These are phyloP conservation scores for Earliella scabrosa DNA, from an alignment of 1,284 basidiomycete genomes.

Conservation along the genomic window DNA sequence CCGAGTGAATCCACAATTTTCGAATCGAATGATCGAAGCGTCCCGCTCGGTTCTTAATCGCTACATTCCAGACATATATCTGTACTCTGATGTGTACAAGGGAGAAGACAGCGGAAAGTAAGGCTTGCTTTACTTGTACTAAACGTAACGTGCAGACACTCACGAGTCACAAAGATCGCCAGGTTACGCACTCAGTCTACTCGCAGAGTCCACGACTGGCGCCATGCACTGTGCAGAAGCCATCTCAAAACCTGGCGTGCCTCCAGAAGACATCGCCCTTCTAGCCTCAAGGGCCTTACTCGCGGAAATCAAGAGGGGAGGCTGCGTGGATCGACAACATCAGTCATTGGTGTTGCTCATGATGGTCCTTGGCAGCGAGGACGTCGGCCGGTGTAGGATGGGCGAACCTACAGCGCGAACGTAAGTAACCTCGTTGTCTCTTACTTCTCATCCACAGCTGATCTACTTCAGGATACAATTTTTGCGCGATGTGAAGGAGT, in stretches of 20 bases:
- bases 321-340: slow-evolving; percentile 91
- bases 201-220: slow-evolving; percentile 93
- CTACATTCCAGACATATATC: slow-evolving; percentile 97
- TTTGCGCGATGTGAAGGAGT: slow-evolving; percentile 80
- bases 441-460: slow-evolving; percentile 2
- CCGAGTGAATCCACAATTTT: slow-evolving; percentile 95
- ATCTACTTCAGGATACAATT: slow-evolving; percentile 77
- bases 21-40: slow-evolving; percentile 96
- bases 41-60: slow-evolving; percentile 92
- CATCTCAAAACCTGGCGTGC: slow-evolving; percentile 74
- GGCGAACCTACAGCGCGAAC: slow-evolving; percentile 81
- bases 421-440: slow-evolving; percentile 51
- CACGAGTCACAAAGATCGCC: slow-evolving; percentile 70
- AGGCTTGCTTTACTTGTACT: slow-evolving; percentile 35
- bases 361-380: slow-evolving; percentile 96
- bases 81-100: slow-evolving; percentile 98
- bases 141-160: neutral
- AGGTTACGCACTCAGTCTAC: slow-evolving; percentile 90
- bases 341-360: slow-evolving; percentile 88
- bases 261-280: slow-evolving; percentile 93
- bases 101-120: slow-evolving; percentile 96
- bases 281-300: slow-evolving; percentile 81
- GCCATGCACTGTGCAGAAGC: slow-evolving; percentile 90
- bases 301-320: slow-evolving; percentile 79
- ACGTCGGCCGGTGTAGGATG: slow-evolving; percentile 90